phyloP scores from a whole-genome alignment of 1,139 yeast species.

The Saccharomycopsis phalli region DNA sequence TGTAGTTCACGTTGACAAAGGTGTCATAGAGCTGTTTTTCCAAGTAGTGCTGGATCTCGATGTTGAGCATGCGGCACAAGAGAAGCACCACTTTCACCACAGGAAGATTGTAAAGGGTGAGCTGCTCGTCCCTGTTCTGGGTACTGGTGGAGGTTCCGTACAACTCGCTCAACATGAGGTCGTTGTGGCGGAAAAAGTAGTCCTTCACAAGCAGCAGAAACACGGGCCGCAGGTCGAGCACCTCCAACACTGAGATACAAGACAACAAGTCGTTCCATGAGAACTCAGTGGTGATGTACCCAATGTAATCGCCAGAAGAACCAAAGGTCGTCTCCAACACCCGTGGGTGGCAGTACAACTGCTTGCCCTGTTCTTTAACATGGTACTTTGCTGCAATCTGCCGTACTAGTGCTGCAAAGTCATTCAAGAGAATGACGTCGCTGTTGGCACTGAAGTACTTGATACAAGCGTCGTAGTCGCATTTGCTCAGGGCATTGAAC shows the following conservation, averaged over 20 bases:
- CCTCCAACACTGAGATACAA: background rate
- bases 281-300: background rate
- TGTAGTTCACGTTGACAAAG: background rate
- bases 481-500: background rate
- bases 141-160: background rate
- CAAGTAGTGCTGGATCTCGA: background rate
- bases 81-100: background rate
- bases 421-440: background rate
- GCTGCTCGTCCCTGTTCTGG: background rate
- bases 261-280: constrained; percentile 5
- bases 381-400: background rate
- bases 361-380: background rate
- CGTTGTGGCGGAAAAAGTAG: background rate
- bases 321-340: background rate
- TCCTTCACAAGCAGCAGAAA: background rate
- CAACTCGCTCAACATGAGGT: background rate
- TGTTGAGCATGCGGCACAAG: background rate
- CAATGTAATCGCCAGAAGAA: background rate
- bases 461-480: constrained; percentile 5
- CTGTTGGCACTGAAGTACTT: constrained; percentile 3
- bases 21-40: background rate
- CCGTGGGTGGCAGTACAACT: background rate
- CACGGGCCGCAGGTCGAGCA: no score
- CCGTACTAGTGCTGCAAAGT: background rate
- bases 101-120: background rate